Evolutionary conservation across 2,329 filamentous ascomycete species (phyloP).

Genomic region (Madurella mycetomatis): DNA sequence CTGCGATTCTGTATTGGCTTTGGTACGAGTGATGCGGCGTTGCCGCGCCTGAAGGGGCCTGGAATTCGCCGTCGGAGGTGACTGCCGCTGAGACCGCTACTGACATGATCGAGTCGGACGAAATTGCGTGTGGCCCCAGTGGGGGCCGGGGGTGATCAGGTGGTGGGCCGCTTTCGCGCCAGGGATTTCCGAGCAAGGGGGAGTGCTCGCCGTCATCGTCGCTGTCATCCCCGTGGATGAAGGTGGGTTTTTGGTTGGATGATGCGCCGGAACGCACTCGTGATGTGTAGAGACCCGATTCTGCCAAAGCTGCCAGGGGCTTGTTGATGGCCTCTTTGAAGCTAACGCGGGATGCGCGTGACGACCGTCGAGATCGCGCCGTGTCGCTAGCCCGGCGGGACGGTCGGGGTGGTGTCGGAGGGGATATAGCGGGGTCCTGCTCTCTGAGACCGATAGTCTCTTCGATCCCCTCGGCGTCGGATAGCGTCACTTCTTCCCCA

Average conservation of each 20-base stretch:
- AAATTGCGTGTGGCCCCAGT: slow-evolving; percentile 20
- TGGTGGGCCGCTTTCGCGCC: slow-evolving; percentile 31
- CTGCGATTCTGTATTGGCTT: neutral
- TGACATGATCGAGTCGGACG: slow-evolving; percentile 27
- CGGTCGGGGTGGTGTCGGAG: slow-evolving; percentile 33
- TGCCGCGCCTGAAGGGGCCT: neutral
- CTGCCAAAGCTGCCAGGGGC: slow-evolving; percentile 34
- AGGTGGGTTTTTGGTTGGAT: slow-evolving; percentile 28
- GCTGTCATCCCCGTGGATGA: slow-evolving; percentile 6
- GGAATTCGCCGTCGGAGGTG: slow-evolving; percentile 23
- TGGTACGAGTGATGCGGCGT: neutral
- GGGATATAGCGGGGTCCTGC: slow-evolving; percentile 44
- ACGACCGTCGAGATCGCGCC: slow-evolving; percentile 44
- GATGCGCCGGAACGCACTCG: slow-evolving; percentile 30
- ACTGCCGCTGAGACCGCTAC: slow-evolving; percentile 4
- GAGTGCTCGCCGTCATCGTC: slow-evolving; percentile 24
- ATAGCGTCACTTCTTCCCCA: slow-evolving; percentile 54
- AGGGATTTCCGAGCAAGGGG: slow-evolving; percentile 42
- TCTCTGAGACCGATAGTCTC: slow-evolving; percentile 58
- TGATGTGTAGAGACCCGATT: slow-evolving; percentile 34
- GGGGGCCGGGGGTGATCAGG: slow-evolving; percentile 11
- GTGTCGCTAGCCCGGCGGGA: slow-evolving; percentile 24
- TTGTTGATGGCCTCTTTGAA: slow-evolving; percentile 38
- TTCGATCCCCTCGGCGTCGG: slow-evolving; percentile 55
- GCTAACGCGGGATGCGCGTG: slow-evolving; percentile 45